These are phyloP conservation scores for Fusarium agapanthi DNA, from an alignment of 2,329 filamentous ascomycete genomes.

Conservation along the genomic window DNA sequence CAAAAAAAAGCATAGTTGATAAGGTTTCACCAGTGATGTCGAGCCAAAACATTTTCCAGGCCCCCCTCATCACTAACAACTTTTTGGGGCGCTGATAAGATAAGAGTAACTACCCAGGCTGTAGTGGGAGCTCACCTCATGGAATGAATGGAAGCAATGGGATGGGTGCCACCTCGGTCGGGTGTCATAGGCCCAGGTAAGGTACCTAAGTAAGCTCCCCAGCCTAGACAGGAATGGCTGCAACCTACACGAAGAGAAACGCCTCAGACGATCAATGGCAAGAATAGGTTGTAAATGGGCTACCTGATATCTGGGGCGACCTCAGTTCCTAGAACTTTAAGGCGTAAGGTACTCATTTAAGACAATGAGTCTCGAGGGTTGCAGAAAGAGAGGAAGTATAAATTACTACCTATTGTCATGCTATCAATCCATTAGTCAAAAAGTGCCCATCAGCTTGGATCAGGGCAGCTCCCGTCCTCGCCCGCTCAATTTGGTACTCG, in stretches of 20 bases:
- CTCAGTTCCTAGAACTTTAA: not conserved
- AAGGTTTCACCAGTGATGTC: slow-evolving; percentile 22
- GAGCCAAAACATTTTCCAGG: slow-evolving; percentile 49
- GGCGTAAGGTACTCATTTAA: no score
- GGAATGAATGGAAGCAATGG: not conserved
- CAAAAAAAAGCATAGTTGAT: not conserved
- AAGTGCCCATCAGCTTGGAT: slow-evolving; percentile 6
- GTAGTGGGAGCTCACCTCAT: slow-evolving; percentile 21
- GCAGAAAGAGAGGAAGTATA: not conserved
- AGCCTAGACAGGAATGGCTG: not conserved
- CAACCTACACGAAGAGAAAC: not conserved
- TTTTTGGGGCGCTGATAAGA: slow-evolving; percentile 33
- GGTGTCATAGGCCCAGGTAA: not conserved
- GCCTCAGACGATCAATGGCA: not conserved
- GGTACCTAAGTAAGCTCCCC: slow-evolving; percentile 3
- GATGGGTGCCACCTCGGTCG: slow-evolving; percentile 17
- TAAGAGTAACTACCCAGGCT: slow-evolving; percentile 3
- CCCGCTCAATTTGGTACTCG: slow-evolving; percentile 10
- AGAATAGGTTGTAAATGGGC: not conserved
- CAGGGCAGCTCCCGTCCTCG: slow-evolving; percentile 5
- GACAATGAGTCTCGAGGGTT: not conserved
- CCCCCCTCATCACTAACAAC: slow-evolving; percentile 56
- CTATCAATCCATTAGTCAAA: not conserved
- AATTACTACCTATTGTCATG: not conserved
- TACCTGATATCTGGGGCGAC: not conserved